phyloP scores from a whole-genome alignment of 2,329 filamentous ascomycete genomes.

The Botrytis cinerea region DNA sequence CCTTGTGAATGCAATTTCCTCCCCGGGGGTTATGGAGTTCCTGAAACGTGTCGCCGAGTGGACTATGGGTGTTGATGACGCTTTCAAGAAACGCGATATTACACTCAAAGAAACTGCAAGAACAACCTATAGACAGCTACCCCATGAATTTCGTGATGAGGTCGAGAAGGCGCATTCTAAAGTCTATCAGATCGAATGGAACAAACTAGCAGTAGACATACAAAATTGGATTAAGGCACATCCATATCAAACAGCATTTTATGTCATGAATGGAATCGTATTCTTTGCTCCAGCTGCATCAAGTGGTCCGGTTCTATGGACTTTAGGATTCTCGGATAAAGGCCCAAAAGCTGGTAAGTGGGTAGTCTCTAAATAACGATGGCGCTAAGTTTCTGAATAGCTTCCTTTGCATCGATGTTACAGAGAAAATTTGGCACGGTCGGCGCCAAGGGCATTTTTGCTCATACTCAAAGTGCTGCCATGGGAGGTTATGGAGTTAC shows the following conservation, averaged over 20 bases:
- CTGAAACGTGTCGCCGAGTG: neutral
- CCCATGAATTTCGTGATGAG: neutral
- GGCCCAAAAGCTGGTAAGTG: slow-evolving; percentile 11
- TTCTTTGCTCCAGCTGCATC: slow-evolving; percentile 13
- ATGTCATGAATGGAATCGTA: slow-evolving; percentile 4
- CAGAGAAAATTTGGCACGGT: neutral
- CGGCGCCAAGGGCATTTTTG: neutral
- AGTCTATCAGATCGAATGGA: neutral
- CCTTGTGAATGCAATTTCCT: neutral
- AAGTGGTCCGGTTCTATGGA: slow-evolving; percentile 7
- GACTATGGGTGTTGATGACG: neutral
- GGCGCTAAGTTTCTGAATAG: neutral
- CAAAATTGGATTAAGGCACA: neutral
- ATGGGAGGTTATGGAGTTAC: slow-evolving; percentile 1
- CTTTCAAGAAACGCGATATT: neutral
- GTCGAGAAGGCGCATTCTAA: neutral
- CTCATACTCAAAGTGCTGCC: neutral
- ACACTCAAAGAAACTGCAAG: neutral
- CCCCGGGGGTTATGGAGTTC: neutral
- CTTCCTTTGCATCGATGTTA: neutral
- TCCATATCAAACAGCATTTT: slow-evolving; percentile 4
- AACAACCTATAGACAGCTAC: neutral
- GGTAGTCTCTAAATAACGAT: neutral
- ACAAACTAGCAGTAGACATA: neutral
- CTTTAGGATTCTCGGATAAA: neutral